Evolutionary conservation across 2,329 filamentous ascomycete genomes (phyloP).

Genomic region (Coleophoma cylindrospora): DNA sequence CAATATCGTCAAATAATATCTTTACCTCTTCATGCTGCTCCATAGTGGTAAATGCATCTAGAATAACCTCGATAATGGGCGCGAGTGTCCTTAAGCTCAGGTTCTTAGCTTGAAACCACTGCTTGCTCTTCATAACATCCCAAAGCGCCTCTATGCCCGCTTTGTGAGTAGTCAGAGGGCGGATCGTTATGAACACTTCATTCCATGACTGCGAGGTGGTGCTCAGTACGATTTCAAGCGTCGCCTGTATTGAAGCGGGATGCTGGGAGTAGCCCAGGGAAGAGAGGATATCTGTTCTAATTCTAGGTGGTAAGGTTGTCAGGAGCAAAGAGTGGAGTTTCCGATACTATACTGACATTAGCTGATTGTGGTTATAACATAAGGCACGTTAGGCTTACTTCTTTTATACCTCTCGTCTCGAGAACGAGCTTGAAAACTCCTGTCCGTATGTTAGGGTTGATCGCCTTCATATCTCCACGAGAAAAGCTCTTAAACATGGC

Average conservation of each 20-base stretch:
- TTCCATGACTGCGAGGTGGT: background rate
- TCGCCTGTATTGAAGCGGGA: constrained; percentile 1
- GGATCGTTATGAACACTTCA: constrained; percentile 1
- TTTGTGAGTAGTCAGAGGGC: background rate
- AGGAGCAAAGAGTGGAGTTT: background rate
- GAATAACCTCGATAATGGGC: constrained; percentile 1
- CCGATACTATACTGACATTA: background rate
- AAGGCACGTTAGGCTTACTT: background rate
- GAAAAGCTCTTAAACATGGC: constrained; percentile 8
- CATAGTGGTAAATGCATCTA: background rate
- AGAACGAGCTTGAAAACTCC: constrained; percentile 8
- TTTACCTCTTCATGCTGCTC: constrained; percentile 7
- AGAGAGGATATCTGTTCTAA: constrained; percentile 1
- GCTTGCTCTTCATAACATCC: background rate
- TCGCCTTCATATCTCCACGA: constrained; percentile 5
- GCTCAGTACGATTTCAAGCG: constrained; percentile 1
- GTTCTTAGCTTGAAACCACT: background rate
- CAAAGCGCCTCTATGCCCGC: constrained; percentile 5
- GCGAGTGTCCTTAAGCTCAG: background rate
- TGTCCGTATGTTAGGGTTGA: constrained; percentile 9
- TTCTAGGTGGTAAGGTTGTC: background rate
- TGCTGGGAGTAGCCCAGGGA: constrained; percentile 1
- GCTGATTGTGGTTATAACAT: too few species aligned
- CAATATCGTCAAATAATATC: constrained; percentile 4
- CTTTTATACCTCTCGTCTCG: constrained; percentile 3